Conservation (phyloP, 192 early-diverging fungal species). For the Pilobolus umbonatus region DNA sequence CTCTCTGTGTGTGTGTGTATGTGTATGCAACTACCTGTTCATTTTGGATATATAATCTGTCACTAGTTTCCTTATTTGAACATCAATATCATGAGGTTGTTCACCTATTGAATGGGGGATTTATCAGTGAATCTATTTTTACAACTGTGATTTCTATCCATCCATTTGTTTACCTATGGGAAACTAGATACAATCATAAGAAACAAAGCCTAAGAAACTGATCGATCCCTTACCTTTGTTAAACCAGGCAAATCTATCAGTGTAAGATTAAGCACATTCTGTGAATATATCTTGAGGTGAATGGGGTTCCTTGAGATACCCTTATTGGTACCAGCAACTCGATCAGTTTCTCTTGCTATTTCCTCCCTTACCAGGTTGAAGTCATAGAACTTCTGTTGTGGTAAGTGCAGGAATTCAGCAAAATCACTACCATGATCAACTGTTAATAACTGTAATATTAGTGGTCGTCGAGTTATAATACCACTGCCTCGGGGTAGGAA, state of each 20-base stretch:
- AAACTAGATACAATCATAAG: slow-evolving; percentile 4
- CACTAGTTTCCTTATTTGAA: slow-evolving; percentile 68
- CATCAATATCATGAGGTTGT: slow-evolving; percentile 79
- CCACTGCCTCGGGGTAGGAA: slow-evolving; percentile 92
- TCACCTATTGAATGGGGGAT: slow-evolving; percentile 52
- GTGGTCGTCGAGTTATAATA: slow-evolving; percentile 74
- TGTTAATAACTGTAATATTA: slow-evolving; percentile 74
- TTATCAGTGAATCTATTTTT: not conserved
- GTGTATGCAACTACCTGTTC: slow-evolving; percentile 45
- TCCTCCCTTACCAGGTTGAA: slow-evolving; percentile 70
- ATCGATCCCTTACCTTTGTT: slow-evolving; percentile 61
- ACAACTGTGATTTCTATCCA: not conserved
- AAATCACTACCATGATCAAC: slow-evolving; percentile 34
- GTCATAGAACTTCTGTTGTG: slow-evolving; percentile 68
- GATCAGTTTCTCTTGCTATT: slow-evolving; percentile 75
- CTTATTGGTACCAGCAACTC: slow-evolving; percentile 74
- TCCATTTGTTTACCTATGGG: slow-evolving; percentile 19
- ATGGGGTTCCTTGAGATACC: slow-evolving; percentile 72
- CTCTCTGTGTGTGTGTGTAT: not conserved
- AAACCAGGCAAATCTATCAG: slow-evolving; percentile 78
- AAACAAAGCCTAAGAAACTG: not conserved
- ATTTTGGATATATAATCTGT: slow-evolving; percentile 76
- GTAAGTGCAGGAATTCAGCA: slow-evolving; percentile 68
- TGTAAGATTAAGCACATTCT: slow-evolving; percentile 72
- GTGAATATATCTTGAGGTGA: slow-evolving; percentile 71